These are phyloP conservation scores for Zychaea mexicana DNA, from an alignment of 371 early-diverging fungal genomes.

Conservation along the genomic window DNA sequence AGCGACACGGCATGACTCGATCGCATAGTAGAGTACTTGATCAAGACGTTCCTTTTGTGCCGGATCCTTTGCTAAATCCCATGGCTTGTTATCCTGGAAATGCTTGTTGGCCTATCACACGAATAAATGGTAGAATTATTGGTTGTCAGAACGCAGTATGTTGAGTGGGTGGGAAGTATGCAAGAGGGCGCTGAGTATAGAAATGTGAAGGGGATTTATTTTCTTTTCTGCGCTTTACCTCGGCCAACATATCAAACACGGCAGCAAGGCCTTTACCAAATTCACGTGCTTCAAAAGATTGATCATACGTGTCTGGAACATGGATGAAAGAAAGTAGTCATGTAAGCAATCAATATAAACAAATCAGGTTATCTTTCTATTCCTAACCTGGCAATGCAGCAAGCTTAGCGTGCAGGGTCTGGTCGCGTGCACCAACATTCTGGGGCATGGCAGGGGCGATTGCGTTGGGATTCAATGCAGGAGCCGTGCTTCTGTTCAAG, in stretches of 20 bases:
- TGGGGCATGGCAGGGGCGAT: slow-evolving; percentile 42
- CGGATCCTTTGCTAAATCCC: slow-evolving; percentile 67
- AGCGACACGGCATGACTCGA: slow-evolving; percentile 78
- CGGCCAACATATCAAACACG: slow-evolving; percentile 59
- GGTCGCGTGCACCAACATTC: slow-evolving; percentile 35
- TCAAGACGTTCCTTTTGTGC: slow-evolving; percentile 44
- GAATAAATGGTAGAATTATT: too few relatives aligned
- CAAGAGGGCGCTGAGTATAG: background rate
- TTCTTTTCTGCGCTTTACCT: too few relatives aligned
- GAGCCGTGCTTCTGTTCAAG: slow-evolving; percentile 64
- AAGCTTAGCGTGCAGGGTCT: slow-evolving; percentile 37
- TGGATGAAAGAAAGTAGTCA: slow-evolving; percentile 1
- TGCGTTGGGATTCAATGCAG: slow-evolving; percentile 56
- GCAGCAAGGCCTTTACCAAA: slow-evolving; percentile 53
- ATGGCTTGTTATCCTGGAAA: slow-evolving; percentile 77
- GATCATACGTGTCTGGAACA: slow-evolving; percentile 29
- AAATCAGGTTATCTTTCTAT: background rate
- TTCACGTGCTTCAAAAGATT: slow-evolving; percentile 45
- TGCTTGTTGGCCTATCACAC: slow-evolving; percentile 73
- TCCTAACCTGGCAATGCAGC: slow-evolving; percentile 43
- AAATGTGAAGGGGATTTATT: slow-evolving; percentile 5
- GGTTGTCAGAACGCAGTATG: too few relatives aligned
- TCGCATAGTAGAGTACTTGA: slow-evolving; percentile 68
- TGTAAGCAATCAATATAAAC: slow-evolving; percentile 1
- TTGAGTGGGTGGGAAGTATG: background rate